Conservation (phyloP, 352 stramenopile genomes). For the Phytophthora parvispora region DNA sequence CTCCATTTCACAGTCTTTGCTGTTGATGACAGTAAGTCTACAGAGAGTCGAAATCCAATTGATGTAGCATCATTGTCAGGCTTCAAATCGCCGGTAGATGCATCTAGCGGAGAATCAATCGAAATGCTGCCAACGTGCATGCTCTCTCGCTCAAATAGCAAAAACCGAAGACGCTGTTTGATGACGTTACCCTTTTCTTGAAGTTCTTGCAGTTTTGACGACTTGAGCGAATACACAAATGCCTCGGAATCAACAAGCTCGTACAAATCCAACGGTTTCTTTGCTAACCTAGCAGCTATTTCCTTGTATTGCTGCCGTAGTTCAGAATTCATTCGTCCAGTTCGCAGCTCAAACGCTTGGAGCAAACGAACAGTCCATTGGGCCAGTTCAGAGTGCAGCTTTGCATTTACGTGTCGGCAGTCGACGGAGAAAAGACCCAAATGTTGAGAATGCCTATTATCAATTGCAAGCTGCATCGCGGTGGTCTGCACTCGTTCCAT, state of each 20-base stretch:
- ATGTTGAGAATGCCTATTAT: constrained; percentile 30
- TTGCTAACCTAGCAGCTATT: constrained; percentile 63
- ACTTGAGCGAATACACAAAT: constrained; percentile 65
- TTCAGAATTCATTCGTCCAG: constrained; percentile 55
- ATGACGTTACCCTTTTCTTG: constrained; percentile 54
- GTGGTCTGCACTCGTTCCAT: constrained; percentile 41
- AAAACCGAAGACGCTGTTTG: constrained; percentile 70
- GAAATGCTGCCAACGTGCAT: constrained; percentile 37
- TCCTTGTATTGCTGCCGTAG: constrained; percentile 83
- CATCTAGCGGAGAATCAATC: neutral
- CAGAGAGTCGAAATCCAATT: constrained; percentile 26
- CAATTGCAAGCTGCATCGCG: constrained; percentile 27
- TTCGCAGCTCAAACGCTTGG: constrained; percentile 60
- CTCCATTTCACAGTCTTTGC: constrained; percentile 81
- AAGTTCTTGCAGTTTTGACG: constrained; percentile 51
- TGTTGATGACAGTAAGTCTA: constrained; percentile 65
- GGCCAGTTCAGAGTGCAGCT: constrained; percentile 46
- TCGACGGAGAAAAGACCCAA: constrained; percentile 63
- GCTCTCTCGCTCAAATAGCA: constrained; percentile 68
- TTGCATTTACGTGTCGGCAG: constrained; percentile 56
- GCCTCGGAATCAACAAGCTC: constrained; percentile 76
- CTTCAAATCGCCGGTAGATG: neutral
- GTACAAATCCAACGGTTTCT: constrained; percentile 76
- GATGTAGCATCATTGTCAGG: neutral
- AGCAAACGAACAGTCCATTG: constrained; percentile 57